Base-by-base conservation (phyloP, 768 basidiomycete species). In the Holtermannia corniformis region DNA sequence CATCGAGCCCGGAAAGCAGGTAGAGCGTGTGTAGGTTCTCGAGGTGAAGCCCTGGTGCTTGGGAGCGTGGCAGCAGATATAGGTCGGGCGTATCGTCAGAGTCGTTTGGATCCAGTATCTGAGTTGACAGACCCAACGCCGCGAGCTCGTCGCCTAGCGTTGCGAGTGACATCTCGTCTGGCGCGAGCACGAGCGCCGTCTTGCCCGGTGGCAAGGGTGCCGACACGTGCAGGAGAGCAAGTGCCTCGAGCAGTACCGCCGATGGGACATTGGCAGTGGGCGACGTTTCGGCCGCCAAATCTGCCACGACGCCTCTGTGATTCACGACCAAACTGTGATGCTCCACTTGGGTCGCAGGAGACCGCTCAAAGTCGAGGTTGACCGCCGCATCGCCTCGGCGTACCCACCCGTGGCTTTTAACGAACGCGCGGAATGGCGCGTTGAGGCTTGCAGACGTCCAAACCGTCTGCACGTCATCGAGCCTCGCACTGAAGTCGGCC, bases 1-100 rank as follows among this genome's bases (percentile, higher is more conserved):
- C 20, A 41, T 59, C 54, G n/a, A 59, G 47, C 27, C 57, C 57
- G 22, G 40, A 44, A 3, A 59, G 37, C 1, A 59, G 54, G 23
- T 59, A 59, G 24, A 59, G 45, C 23, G 53, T 59, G 40, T 51
- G 50, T n/a, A 59, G 22, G 5, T 48, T 44, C 2, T 41, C 16
- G 1, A 59, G 47, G 22, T 59, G 57, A 12, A 59, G 20, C 0
- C 57, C 57, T 3, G 57, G 50, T 12, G 55, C 23, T 4, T 46
- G 44, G 7, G 54, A 55, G 44, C 57, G 21, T 20, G 27, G 50
- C 14, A 44, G 48, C 21, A 58, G 21, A 7, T 54, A 41, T 1
- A 58, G 19, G 24, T 16, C 46, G 7, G 5, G 27, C 12, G 28
- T 20, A 45, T 10, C 21, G 20, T 24, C 22, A 10, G 10, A 10